Evolutionary conservation across 2,329 filamentous ascomycete genomes (phyloP).

Genomic region (Ascochyta viciae-villosae): DNA sequence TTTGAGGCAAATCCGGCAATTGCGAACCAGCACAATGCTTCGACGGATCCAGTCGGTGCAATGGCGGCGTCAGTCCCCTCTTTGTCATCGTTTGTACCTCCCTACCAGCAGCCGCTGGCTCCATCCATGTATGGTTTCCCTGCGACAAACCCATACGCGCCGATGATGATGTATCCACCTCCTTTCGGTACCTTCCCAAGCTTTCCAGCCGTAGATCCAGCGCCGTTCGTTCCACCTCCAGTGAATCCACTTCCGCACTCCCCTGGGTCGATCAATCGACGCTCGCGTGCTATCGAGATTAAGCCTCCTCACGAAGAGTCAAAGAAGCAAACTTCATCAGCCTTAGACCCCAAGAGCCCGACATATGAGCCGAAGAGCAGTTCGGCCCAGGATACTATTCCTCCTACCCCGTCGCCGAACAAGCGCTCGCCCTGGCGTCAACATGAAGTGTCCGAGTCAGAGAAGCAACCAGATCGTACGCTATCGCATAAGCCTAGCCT

Average conservation of each 20-base stretch:
- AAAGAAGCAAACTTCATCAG: slow-evolving; percentile 35
- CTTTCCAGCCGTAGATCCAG: slow-evolving; percentile 28
- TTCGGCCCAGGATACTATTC: slow-evolving; percentile 22
- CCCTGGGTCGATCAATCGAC: slow-evolving; percentile 44
- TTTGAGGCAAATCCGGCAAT: slow-evolving; percentile 29
- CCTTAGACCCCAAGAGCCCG: slow-evolving; percentile 50
- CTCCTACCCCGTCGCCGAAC: slow-evolving; percentile 44
- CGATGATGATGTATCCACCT: slow-evolving; percentile 39
- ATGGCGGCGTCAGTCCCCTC: slow-evolving; percentile 13
- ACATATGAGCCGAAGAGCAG: slow-evolving; percentile 46
- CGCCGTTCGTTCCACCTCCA: slow-evolving; percentile 29
- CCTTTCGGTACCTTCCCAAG: slow-evolving; percentile 29
- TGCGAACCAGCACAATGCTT: slow-evolving; percentile 16
- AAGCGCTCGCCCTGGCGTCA: slow-evolving; percentile 39
- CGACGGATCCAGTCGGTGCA: slow-evolving; percentile 16
- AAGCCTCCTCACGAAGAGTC: slow-evolving; percentile 44
- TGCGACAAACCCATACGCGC: slow-evolving; percentile 28
- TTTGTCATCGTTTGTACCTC: slow-evolving; percentile 29
- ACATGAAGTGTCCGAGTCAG: slow-evolving; percentile 24
- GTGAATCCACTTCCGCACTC: slow-evolving; percentile 29
- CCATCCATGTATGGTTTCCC: slow-evolving; percentile 36
- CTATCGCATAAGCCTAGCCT: slow-evolving; percentile 46
- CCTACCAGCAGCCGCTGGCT: slow-evolving; percentile 34
- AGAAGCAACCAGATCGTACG: slow-evolving; percentile 24
- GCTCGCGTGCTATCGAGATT: slow-evolving; percentile 51